These are phyloP conservation scores for Scedosporium minutisporum DNA, from an alignment of 2,329 filamentous ascomycete genomes.

Conservation along the genomic window DNA sequence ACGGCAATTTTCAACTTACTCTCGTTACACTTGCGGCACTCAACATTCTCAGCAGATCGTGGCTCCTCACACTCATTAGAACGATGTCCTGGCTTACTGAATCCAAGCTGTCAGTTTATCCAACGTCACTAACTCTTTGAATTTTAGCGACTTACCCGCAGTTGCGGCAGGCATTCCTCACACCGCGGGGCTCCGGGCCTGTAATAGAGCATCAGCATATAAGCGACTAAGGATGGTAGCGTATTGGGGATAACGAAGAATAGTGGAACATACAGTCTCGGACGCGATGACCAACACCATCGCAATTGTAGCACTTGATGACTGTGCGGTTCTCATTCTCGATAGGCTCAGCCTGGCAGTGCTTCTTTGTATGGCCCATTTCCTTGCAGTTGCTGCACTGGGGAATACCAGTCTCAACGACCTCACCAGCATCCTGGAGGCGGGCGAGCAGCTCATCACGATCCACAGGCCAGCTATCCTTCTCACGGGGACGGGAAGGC, in stretches of 20 bases:
- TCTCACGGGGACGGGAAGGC: conserved; percentile 48
- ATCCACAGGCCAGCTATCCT: conserved; percentile 48
- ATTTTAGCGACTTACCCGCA: conserved; percentile 38
- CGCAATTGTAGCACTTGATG: conserved; percentile 57
- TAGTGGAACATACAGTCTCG: conserved; percentile 55
- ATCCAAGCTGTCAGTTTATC: conserved; percentile 7
- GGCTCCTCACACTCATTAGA: conserved; percentile 45
- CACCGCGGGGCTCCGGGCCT: conserved; percentile 51
- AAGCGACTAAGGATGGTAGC: background rate
- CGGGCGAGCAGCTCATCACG: conserved; percentile 52
- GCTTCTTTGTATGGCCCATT: conserved; percentile 52
- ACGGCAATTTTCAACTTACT: conserved; percentile 30
- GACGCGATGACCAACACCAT: conserved; percentile 52
- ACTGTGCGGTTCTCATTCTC: conserved; percentile 34
- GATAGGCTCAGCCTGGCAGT: conserved; percentile 47
- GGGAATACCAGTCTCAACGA: conserved; percentile 47
- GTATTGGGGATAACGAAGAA: background rate
- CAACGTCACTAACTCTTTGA: background rate
- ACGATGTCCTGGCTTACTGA: conserved; percentile 40
- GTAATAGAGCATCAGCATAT: conserved; percentile 8
- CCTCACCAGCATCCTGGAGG: conserved; percentile 56
- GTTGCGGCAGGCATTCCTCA: conserved; percentile 60
- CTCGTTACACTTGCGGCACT: conserved; percentile 56
- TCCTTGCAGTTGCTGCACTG: conserved; percentile 57
- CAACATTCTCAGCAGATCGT: conserved; percentile 50